Evolutionary conservation across 441 rosid species (phyloP), one percentile per base, ranked within the genome.

Genomic region (Adansonia gregorii): DNA sequence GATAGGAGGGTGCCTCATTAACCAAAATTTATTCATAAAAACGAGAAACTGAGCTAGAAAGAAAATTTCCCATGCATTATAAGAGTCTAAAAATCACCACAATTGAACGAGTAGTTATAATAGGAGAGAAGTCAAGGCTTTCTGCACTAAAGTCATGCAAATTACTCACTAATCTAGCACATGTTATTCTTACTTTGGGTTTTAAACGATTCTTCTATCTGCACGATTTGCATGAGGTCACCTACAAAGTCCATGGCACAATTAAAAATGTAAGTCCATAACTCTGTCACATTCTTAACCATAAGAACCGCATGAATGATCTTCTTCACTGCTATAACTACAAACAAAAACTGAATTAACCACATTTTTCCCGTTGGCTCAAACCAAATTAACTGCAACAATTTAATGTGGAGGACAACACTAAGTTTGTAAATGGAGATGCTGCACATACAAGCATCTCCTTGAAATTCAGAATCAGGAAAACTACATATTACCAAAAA

Each of bases 161-260:
- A 54, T 69, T 73, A 61, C 14, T 45, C 19, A 43, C 24, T 46
- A 49, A 67, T 15, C 67, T 35, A 72, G 45, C 79, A 75, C 46
- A 15, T 3, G 78, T 35, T 8, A 7, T 72, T 67, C 87, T 88
- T 84, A 91, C 95, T 91, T 89, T 61, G 93, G 43, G 93, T 92
- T 80, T 82, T 87, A 78, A 91, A 91, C 72, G 94, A 90, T 79
- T 90, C 94, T 81, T 93, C 94, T 17, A 91, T 93, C 82, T 89
- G 88, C 94, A 91, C 84, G 89, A 78, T 70, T 91, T 91, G 88
- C 88, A 87, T 0, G 93, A 83, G 17, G 94, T 91, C 69, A 91
- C 94, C 93, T 89, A 79, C 59, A 83, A 71, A 82, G 74, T 59
- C 49, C 75, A 72, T n/a, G 10, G 41, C 63, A n/a, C 1, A n/a